A percentile compares a stretch with the other conserved stretches of the same genome.
phyloP scores from a whole-genome alignment of 1,139 yeast genomes.

The Candida freyschussii region DNA sequence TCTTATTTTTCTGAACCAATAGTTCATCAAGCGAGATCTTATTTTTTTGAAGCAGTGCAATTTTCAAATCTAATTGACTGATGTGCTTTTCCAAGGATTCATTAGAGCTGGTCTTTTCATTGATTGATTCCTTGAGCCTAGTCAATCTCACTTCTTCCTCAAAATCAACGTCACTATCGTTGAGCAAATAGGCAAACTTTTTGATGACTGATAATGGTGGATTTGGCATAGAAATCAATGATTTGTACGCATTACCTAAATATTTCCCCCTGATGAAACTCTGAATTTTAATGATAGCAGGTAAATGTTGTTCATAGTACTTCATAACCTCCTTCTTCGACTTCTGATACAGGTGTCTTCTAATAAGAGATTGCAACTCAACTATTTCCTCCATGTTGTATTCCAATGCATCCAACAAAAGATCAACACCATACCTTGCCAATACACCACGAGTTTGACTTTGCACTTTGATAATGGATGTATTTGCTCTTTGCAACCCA shows the following conservation, averaged over 20 bases:
- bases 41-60: conserved; percentile 72
- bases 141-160: conserved; percentile 73
- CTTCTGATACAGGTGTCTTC: conserved; percentile 31
- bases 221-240: conserved; percentile 60
- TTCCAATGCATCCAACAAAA: conserved; percentile 47
- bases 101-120: conserved; percentile 57
- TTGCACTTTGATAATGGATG: conserved; percentile 32
- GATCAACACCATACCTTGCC: conserved; percentile 44
- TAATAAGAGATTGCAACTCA: conserved; percentile 35
- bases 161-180: conserved; percentile 70
- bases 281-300: conserved; percentile 65
- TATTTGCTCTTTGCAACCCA: conserved; percentile 23
- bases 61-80: conserved; percentile 76
- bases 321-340: conserved; percentile 34
- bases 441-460: conserved; percentile 43
- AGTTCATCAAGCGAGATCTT: conserved; percentile 77
- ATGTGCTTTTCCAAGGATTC: conserved; percentile 69
- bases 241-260: conserved; percentile 69
- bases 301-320: conserved; percentile 52
- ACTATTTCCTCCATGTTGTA: conserved; percentile 29
- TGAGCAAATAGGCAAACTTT: conserved; percentile 70
- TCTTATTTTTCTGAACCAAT: conserved; percentile 47
- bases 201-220: conserved; percentile 78
- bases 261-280: conserved; percentile 64
- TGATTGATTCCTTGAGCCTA: conserved; percentile 60